Conservation (phyloP, 805 yeast genomes). For the Priceomyces fermenticarens region DNA sequence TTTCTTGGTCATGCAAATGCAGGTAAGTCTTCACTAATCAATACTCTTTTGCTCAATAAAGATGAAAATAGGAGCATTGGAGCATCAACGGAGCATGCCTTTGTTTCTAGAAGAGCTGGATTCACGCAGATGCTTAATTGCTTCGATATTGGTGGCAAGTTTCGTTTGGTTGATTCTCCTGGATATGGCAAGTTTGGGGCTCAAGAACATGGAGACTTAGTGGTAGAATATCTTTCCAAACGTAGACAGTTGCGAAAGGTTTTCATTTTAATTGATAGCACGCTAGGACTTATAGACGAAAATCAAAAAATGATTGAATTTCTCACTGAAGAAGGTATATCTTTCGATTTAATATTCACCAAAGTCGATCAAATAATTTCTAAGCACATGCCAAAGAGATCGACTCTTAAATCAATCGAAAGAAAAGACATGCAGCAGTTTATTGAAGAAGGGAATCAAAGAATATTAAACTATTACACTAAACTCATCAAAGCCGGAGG, state of each 20-base stretch:
- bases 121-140: conserved; percentile 66
- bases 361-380: conserved; percentile 60
- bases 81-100: conserved; percentile 43
- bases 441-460: conserved; percentile 21
- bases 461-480: conserved; percentile 23
- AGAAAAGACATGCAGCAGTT: conserved; percentile 7
- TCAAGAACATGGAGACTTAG: conserved; percentile 64
- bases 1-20: conserved; percentile 81
- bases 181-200: conserved; percentile 82
- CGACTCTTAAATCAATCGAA: conserved; percentile 15
- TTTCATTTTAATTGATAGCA: conserved; percentile 60
- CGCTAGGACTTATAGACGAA: conserved; percentile 54
- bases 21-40: conserved; percentile 79
- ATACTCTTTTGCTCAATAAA: conserved; percentile 49
- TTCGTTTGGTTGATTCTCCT: conserved; percentile 79
- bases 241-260: conserved; percentile 55
- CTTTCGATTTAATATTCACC: conserved; percentile 74
- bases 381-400: conserved; percentile 18
- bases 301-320: conserved; percentile 54
- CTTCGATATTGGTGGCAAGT: conserved; percentile 59
- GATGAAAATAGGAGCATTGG: conserved; percentile 21
- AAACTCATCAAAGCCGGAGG: conserved; percentile 33
- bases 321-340: conserved; percentile 53
- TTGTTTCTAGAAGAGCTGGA: conserved; percentile 54
- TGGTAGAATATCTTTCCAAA: conserved; percentile 56